phyloP scores from a whole-genome alignment of 306 rosid species.

The Vigna unguiculata region DNA sequence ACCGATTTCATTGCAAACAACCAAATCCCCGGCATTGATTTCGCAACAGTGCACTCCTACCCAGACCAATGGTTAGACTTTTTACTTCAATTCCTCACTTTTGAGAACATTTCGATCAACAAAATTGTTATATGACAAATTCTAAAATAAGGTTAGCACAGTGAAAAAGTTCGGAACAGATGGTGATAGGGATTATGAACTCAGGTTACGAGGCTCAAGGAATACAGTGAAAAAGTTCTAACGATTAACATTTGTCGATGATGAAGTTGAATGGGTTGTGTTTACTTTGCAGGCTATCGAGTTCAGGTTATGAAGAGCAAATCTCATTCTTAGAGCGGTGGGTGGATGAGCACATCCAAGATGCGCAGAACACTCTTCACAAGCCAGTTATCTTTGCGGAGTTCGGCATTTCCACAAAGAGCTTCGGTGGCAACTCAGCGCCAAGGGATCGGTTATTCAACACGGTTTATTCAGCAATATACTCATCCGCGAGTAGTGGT shows the following conservation, averaged over 20 bases:
- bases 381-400: slow-evolving; percentile 90
- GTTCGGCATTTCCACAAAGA: slow-evolving; percentile 74
- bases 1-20: slow-evolving; percentile 92
- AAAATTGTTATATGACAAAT: too few relatives aligned
- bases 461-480: slow-evolving; percentile 64
- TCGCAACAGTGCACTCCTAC: slow-evolving; percentile 89
- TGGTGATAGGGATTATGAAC: too few relatives aligned
- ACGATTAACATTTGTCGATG: too few relatives aligned
- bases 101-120: background rate
- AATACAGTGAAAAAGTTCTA: too few relatives aligned
- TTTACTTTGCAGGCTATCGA: slow-evolving; percentile 61
- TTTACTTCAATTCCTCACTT: background rate
- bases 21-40: slow-evolving; percentile 81
- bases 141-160: too few relatives aligned
- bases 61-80: slow-evolving; percentile 80
- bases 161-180: too few relatives aligned
- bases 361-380: slow-evolving; percentile 79
- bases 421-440: slow-evolving; percentile 45
- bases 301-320: slow-evolving; percentile 64
- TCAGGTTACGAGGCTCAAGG: too few relatives aligned
- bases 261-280: slow-evolving; percentile 16
- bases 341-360: slow-evolving; percentile 79
- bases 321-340: slow-evolving; percentile 67
- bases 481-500: slow-evolving; percentile 77
- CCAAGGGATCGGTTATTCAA: slow-evolving; percentile 70